Percentiles rank a stretch among this genome's conserved stretches.
Conservation (phyloP, 805 yeast genomes). For the Starmera pachycereana region DNA sequence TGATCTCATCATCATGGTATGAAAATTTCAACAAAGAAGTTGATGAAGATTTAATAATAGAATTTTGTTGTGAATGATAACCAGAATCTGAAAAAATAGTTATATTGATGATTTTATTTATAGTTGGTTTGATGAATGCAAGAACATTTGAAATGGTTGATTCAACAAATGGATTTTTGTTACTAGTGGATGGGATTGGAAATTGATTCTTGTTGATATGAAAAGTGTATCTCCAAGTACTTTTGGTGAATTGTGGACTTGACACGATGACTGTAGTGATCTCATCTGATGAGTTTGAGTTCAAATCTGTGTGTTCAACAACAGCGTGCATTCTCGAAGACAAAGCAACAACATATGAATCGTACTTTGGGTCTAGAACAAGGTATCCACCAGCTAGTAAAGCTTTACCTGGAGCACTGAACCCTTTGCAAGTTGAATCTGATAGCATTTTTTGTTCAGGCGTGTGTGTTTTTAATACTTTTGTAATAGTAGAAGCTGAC, state of each 20-base stretch:
- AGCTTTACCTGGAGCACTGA: conserved; percentile 95
- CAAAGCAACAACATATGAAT: conserved; percentile 76
- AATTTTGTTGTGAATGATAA: conserved; percentile 68
- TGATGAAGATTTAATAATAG: conserved; percentile 25
- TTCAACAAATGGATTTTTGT: conserved; percentile 64
- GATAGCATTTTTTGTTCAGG: too few species aligned
- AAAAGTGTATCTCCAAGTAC: conserved; percentile 54
- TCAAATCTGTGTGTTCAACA: conserved; percentile 16
- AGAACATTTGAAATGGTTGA: conserved; percentile 48
- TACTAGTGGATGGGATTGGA: conserved; percentile 22
- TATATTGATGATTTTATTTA: conserved; percentile 30
- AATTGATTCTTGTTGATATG: conserved; percentile 9
- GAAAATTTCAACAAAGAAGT: conserved; percentile 31
- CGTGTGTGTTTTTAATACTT: too few species aligned
- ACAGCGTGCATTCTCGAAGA: conserved; percentile 86
- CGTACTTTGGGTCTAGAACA: conserved; percentile 69
- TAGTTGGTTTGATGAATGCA: conserved; percentile 31
- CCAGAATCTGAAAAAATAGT: conserved; percentile 78
- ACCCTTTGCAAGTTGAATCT: conserved; percentile 32
- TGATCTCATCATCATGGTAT: conserved; percentile 50
- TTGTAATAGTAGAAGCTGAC: too few species aligned
- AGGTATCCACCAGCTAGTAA: conserved; percentile 90
- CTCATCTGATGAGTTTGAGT: conserved; percentile 1
- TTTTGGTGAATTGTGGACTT: conserved; percentile 72
- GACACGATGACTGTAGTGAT: conserved; percentile 28